phyloP scores from a whole-genome alignment of 2,329 filamentous ascomycete genomes.

The Bipolaris gigantea region DNA sequence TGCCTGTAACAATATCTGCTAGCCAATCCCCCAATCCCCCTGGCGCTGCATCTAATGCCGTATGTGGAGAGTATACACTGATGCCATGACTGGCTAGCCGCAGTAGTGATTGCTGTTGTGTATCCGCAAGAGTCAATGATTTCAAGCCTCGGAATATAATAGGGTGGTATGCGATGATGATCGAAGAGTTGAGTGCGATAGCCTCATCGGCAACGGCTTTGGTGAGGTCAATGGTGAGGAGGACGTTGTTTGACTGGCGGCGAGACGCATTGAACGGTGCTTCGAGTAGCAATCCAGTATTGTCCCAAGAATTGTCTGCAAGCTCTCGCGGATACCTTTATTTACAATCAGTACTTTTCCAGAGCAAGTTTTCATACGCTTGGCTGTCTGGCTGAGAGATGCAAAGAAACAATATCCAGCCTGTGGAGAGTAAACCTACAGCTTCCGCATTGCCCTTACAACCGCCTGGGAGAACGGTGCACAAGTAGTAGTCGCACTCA shows the following conservation, averaged over 20 bases:
- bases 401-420: neutral
- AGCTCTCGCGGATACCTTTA: slow-evolving; percentile 82
- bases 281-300: slow-evolving; percentile 81
- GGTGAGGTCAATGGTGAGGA: slow-evolving; percentile 90
- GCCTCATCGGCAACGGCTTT: slow-evolving; percentile 88
- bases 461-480: slow-evolving; percentile 70
- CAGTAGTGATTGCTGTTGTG: slow-evolving; percentile 84
- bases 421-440: slow-evolving; percentile 58
- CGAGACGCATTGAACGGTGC: slow-evolving; percentile 62
- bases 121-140: slow-evolving; percentile 78
- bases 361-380: neutral
- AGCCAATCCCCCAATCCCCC: slow-evolving; percentile 93
- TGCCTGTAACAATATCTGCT: slow-evolving; percentile 76
- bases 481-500: slow-evolving; percentile 47
- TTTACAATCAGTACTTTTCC: slow-evolving; percentile 6
- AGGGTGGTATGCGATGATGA: slow-evolving; percentile 91
- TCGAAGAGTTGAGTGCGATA: slow-evolving; percentile 71
- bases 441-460: slow-evolving; percentile 74
- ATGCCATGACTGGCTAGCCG: slow-evolving; percentile 82
- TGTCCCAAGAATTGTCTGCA: slow-evolving; percentile 91
- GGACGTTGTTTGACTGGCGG: slow-evolving; percentile 65
- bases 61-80: slow-evolving; percentile 95
- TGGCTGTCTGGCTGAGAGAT: neutral
- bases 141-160: slow-evolving; percentile 96
- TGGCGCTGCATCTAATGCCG: slow-evolving; percentile 84